Conservation (phyloP, 331 rosid species). For the Malus hybrid region DNA sequence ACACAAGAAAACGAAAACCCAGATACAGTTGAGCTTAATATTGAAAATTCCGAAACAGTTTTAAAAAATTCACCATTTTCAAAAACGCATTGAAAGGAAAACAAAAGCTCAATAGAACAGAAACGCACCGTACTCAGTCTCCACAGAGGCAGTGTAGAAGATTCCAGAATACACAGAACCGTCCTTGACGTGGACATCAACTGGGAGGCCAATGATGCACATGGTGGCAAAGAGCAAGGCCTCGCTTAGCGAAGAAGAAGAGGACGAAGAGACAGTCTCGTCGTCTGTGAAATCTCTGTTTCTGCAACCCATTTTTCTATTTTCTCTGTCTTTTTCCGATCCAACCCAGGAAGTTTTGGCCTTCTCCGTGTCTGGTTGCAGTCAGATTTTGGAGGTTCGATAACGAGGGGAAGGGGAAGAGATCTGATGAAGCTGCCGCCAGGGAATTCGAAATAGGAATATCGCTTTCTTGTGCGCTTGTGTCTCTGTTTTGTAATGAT, state of each 20-base stretch:
- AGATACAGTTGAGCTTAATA: neutral
- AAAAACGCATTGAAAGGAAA: neutral
- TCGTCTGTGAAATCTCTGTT: slow-evolving; percentile 30
- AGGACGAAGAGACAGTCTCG: slow-evolving; percentile 9
- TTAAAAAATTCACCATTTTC: neutral
- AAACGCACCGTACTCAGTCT: slow-evolving; percentile 45
- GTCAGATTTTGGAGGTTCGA: neutral
- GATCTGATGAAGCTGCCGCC: neutral
- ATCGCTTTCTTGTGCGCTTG: neutral
- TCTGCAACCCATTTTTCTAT: slow-evolving; percentile 53
- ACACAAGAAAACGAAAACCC: neutral
- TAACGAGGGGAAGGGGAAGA: neutral
- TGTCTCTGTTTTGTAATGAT: neutral
- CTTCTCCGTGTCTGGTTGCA: neutral
- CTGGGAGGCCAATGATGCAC: slow-evolving; percentile 73
- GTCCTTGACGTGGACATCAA: slow-evolving; percentile 71
- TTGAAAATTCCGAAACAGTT: neutral
- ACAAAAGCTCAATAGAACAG: neutral
- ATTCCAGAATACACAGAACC: slow-evolving; percentile 88
- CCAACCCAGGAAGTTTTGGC: neutral
- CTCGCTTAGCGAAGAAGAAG: slow-evolving; percentile 41
- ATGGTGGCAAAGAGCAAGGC: slow-evolving; percentile 66
- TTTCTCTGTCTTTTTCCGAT: neutral
- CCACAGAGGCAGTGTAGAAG: slow-evolving; percentile 70
- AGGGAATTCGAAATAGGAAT: neutral